Evolutionary conservation across 495 filamentous ascomycete species (phyloP), one percentile per base, ranked within the genome.

Genomic region (Penicillium tannophilum): DNA sequence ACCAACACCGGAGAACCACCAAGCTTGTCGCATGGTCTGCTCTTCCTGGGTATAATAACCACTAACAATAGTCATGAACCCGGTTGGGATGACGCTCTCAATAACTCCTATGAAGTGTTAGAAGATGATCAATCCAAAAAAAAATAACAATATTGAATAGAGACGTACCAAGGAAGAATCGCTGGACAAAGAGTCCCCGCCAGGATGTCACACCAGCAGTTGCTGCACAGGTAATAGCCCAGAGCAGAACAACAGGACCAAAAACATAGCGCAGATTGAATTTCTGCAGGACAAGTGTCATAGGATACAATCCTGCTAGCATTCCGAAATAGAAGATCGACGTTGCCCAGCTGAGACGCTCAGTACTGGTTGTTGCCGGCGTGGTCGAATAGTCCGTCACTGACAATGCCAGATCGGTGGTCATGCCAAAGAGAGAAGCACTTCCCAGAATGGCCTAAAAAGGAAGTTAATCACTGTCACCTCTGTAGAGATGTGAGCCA

Each of bases 241-340:
- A 91, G 16, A 88, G 36, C 55, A 88, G 76, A 26, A 91, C 87
- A 4, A 88, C 70, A 14, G 71, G 79, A 7, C 86, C 86, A 9
- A 90, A 78, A 1, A 89, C 81, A 46, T 79, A 74, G n/a, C 83
- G 80, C 2, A 82, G 76, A 58, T 82, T 76, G 69, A 89, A 89
- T 49, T 80, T 81, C 68, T 92, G 89, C 23, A 89, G 71, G 9
- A 82, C 72, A 54, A 86, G 87, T 2, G 87, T 86, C 83, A 90
- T 85, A 11, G 87, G 89, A 63, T 89, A 91, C 16, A 88, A 72
- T 1, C 88, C 89, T 2, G 82, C 85, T 14, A 92, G 78, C 86
- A 89, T 88, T 24, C 88, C 88, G 61, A 92, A 90, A 73, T 91
- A 91, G 74, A 92, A 91, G 65, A 90, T 76, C 1, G 86, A 90